These are phyloP conservation scores for Cladosporium sp. DNA, from an alignment of 2,329 filamentous ascomycete genomes.

Conservation along the genomic window DNA sequence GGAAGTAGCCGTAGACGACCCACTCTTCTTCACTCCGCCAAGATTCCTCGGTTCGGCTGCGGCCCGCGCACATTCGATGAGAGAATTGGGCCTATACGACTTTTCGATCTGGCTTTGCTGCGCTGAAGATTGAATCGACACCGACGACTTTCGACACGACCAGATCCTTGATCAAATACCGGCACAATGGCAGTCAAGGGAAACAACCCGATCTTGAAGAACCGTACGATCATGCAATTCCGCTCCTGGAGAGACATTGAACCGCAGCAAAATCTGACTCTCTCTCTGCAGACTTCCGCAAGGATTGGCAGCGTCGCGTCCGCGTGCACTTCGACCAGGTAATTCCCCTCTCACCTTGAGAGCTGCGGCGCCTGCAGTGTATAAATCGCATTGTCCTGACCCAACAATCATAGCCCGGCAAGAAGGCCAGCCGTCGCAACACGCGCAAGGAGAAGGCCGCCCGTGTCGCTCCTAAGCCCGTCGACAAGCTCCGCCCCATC, in stretches of 20 bases:
- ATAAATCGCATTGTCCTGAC: slow-evolving; percentile 38
- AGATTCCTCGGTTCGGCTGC: slow-evolving; percentile 4
- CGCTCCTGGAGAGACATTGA: background rate
- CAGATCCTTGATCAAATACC: slow-evolving; percentile 16
- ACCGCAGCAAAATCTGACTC: slow-evolving; percentile 30
- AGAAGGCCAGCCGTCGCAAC: slow-evolving; percentile 89
- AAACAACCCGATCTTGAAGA: slow-evolving; percentile 98
- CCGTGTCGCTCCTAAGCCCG: slow-evolving; percentile 89
- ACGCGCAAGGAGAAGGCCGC: slow-evolving; percentile 94
- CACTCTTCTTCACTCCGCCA: background rate
- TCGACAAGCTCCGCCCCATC: slow-evolving; percentile 94
- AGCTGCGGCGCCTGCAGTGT: slow-evolving; percentile 53
- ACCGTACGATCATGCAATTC: slow-evolving; percentile 44
- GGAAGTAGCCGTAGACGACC: background rate
- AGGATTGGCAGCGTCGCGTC: slow-evolving; percentile 99
- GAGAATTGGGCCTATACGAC: background rate
- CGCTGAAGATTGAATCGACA: background rate
- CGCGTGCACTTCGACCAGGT: slow-evolving; percentile 99
- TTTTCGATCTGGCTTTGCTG: background rate
- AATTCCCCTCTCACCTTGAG: slow-evolving; percentile 59
- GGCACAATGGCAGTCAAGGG: slow-evolving; percentile 84
- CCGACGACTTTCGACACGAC: slow-evolving; percentile 15
- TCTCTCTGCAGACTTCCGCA: slow-evolving; percentile 78
- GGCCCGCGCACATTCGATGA: background rate
- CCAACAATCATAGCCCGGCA: slow-evolving; percentile 70